Conservation (phyloP, 106 monocot genomes). For the Allium cepa region DNA sequence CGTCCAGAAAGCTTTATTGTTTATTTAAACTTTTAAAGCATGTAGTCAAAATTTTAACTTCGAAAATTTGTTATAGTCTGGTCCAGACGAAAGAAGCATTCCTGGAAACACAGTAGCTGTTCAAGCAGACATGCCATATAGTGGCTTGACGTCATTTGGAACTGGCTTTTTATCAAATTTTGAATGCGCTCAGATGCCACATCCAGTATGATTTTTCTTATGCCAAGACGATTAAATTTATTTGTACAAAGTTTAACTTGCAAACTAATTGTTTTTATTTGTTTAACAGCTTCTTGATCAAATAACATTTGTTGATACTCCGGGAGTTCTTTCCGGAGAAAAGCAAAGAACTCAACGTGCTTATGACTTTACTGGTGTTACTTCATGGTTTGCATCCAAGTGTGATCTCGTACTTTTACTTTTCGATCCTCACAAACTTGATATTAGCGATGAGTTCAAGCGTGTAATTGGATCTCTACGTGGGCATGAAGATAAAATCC, state of each 20-base stretch:
- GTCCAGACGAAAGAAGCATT: constrained; percentile 89
- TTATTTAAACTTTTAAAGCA: too few relatives aligned
- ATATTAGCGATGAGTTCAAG: constrained; percentile 95
- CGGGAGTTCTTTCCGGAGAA: constrained; percentile 94
- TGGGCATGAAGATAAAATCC: constrained; percentile 96
- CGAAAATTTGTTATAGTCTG: constrained; percentile 37
- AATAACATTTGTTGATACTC: constrained; percentile 91
- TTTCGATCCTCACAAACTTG: constrained; percentile 97
- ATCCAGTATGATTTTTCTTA: constrained; percentile 50
- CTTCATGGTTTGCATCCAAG: constrained; percentile 95
- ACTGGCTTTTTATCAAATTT: constrained; percentile 89
- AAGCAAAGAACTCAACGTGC: constrained; percentile 88
- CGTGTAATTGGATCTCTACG: constrained; percentile 81
- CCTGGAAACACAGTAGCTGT: constrained; percentile 96
- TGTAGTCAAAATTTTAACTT: too few relatives aligned
- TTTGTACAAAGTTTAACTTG: not conserved
- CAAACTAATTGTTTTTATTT: constrained; percentile 3
- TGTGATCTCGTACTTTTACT: constrained; percentile 90
- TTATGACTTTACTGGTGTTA: constrained; percentile 96
- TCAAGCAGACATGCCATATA: constrained; percentile 97
- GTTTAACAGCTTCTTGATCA: constrained; percentile 71
- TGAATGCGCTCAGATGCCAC: constrained; percentile 94
- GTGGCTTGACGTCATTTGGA: constrained; percentile 83
- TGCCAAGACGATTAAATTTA: not conserved
- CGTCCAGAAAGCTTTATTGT: too few relatives aligned